Evolutionary conservation across 2,329 filamentous ascomycete species (phyloP).

Genomic region (Trichothecium sympodiale): DNA sequence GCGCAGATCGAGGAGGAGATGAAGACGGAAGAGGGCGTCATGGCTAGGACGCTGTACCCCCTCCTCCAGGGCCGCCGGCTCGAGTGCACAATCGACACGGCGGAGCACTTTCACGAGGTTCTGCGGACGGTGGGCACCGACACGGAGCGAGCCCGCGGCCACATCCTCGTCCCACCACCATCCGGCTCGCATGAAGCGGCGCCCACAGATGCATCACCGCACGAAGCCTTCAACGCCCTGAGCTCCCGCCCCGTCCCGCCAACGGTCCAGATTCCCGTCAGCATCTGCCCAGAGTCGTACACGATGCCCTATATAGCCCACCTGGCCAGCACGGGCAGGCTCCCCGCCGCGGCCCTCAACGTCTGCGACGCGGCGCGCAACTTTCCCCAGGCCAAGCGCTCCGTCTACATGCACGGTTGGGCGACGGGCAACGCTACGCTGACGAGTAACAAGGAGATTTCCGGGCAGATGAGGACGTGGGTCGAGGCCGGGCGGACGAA

Average conservation of each 20-base stretch:
- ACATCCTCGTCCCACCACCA: constrained; percentile 21
- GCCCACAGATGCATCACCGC: no score
- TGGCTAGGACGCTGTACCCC: constrained; percentile 24
- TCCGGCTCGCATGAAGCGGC: no score
- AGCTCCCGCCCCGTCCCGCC: constrained; percentile 19
- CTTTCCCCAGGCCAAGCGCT: constrained; percentile 25
- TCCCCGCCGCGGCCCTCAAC: constrained; percentile 22
- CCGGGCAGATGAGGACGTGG: constrained; percentile 21
- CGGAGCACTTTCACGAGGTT: constrained; percentile 26
- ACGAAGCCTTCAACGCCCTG: constrained; percentile 19
- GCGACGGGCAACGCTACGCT: constrained; percentile 19
- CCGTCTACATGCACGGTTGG: constrained; percentile 29
- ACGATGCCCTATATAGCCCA: constrained; percentile 13
- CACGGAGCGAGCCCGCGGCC: constrained; percentile 23
- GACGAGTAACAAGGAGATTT: constrained; percentile 29
- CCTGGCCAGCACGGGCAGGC: constrained; percentile 12
- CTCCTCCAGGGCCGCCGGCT: constrained; percentile 19
- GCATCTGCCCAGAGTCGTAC: constrained; percentile 15
- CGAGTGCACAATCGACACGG: constrained; percentile 26
- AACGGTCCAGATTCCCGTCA: constrained; percentile 22
- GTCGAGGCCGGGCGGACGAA: constrained; percentile 17
- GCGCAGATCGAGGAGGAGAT: constrained; percentile 24
- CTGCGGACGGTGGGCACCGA: constrained; percentile 24
- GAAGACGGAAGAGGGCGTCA: constrained; percentile 15
- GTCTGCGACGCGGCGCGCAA: constrained; percentile 16